Base-by-base conservation (phyloP, 2,329 filamentous ascomycete genomes). In the Helotiales sp. region DNA sequence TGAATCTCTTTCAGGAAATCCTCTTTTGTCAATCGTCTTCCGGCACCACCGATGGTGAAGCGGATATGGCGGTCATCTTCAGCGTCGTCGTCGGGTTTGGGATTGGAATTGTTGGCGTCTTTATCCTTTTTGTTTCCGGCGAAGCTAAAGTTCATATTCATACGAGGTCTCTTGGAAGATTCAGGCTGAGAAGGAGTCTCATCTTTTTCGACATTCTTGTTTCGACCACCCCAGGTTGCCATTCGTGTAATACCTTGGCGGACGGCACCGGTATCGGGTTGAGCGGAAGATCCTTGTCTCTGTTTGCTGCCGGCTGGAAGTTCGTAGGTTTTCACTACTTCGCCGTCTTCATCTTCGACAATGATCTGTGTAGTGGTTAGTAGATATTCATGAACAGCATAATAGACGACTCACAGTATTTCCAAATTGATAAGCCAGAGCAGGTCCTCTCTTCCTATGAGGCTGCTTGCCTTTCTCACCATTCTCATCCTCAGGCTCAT, bases 301-400 rank as follows among this genome's bases (percentile, higher is more conserved):
- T 44, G 40, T 25, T 44, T 24, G 19, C 2, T 62, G 15, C 25
- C 33, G 25, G 82, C 73, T 1, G 88, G 87, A 27, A 93, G 81
- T 62, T 93, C 87, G 69, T 92, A 93, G 56, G 90, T 86, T 76
- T 93, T 93, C 70, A 96, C 83, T 30, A 96, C 91, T 71, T 96
- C 91, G 42, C 90, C 90, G 66, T 93, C 87, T 71, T 90, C 88
- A 61, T 96, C 90, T 74, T 96, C 90, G 15, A 96, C 89, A 70
- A 96, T 93, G 63, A 96, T 91, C 77, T 90, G 34, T 2, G 15
- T 0, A 42, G 17, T 55, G 52, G 2, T 67, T 62, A 69, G 64
- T 38, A 38, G 13, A 17, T 19, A n/a, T 6, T 13, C 15, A 5
- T 25, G 0, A 2, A 25, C 52, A 10, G 51, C 19, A 13, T 6